A percentile compares a stretch with the other conserved stretches of the same genome.
phyloP scores from a whole-genome alignment of 2,329 filamentous ascomycete genomes.

The Botrytis sinoallii region DNA sequence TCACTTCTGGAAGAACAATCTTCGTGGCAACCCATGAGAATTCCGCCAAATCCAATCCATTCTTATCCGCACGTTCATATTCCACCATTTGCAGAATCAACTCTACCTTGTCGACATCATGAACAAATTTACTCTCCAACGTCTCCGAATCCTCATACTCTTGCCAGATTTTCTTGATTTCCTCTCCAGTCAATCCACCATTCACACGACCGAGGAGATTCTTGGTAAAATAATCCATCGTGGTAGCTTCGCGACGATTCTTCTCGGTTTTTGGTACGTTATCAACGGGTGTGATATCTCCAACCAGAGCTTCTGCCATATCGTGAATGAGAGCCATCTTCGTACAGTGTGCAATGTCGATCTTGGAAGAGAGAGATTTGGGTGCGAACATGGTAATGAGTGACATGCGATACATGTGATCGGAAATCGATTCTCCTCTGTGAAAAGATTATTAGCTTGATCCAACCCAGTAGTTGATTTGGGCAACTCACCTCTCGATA shows the following conservation, averaged over 20 bases:
- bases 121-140: conserved; percentile 81
- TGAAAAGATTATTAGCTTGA: background rate
- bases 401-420: conserved; percentile 99
- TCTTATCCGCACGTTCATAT: conserved; percentile 71
- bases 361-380: conserved; percentile 61
- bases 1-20: conserved; percentile 74
- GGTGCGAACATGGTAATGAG: conserved; percentile 92
- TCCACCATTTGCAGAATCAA: conserved; percentile 92
- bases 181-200: conserved; percentile 64
- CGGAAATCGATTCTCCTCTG: conserved; percentile 84
- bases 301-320: conserved; percentile 93
- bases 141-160: conserved; percentile 92
- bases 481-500: conserved; percentile 53
- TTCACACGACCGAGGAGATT: conserved; percentile 71
- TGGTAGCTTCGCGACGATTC: conserved; percentile 76
- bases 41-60: conserved; percentile 72
- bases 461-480: background rate
- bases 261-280: conserved; percentile 84
- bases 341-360: conserved; percentile 81
- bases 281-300: conserved; percentile 94
- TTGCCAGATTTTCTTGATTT: conserved; percentile 81
- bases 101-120: conserved; percentile 97
- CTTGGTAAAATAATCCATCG: conserved; percentile 83
- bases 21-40: conserved; percentile 75
- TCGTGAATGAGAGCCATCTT: conserved; percentile 97